Conservation (phyloP, 75 land plant species). For the Chamaecyparis obtusa region DNA sequence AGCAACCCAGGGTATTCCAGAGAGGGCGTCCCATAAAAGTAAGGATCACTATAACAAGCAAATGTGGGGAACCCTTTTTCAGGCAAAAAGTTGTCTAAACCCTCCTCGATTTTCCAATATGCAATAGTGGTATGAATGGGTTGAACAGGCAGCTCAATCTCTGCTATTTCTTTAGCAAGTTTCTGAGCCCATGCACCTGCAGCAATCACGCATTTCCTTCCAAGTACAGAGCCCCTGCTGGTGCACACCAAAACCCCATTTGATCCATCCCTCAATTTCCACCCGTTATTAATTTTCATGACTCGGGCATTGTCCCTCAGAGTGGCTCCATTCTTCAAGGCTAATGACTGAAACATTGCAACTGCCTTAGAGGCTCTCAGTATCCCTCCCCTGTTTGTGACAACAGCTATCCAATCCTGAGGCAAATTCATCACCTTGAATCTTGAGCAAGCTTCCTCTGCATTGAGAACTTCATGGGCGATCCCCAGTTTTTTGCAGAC, state of each 20-base stretch:
- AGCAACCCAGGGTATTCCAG: conserved; percentile 83
- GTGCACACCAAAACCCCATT: conserved; percentile 38
- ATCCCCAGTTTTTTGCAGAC: conserved; percentile 24
- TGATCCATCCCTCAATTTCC: conserved; percentile 21
- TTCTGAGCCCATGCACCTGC: conserved; percentile 78
- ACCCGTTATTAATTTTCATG: conserved; percentile 17
- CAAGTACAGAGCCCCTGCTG: conserved; percentile 33
- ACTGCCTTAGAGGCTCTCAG: conserved; percentile 87
- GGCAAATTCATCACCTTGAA: conserved; percentile 41
- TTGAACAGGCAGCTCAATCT: conserved; percentile 56
- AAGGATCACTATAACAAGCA: conserved; percentile 62
- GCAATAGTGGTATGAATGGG: conserved; percentile 65
- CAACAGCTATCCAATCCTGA: conserved; percentile 50
- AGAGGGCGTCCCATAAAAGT: conserved; percentile 83
- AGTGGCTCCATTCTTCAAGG: conserved; percentile 58
- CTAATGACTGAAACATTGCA: conserved; percentile 80
- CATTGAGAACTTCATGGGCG: conserved; percentile 25
- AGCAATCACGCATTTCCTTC: conserved; percentile 68
- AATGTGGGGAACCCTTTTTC: conserved; percentile 73
- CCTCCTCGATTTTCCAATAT: conserved; percentile 76
- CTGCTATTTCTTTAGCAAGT: conserved; percentile 47
- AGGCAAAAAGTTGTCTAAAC: conserved; percentile 28
- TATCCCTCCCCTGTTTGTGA: conserved; percentile 63
- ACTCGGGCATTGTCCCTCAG: conserved; percentile 65
- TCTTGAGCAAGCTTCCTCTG: conserved; percentile 24